phyloP scores from a whole-genome alignment of 2,329 filamentous ascomycete species.

The Microascus cirrosus region DNA sequence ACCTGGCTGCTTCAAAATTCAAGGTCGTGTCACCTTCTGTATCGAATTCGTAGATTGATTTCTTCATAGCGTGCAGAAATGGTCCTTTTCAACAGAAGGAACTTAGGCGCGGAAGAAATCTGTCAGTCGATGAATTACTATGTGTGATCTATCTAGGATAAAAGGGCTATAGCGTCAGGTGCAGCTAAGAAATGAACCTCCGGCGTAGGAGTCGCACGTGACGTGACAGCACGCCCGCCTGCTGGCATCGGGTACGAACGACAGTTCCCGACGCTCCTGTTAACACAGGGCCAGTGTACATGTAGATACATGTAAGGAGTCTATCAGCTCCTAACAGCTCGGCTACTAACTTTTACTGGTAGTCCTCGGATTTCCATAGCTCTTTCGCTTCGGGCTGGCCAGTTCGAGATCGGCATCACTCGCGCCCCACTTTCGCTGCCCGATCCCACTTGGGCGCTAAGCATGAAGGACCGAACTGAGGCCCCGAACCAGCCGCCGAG shows the following conservation, averaged over 20 bases:
- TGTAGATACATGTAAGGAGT: not conserved
- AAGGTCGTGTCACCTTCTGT: not conserved
- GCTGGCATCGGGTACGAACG: not conserved
- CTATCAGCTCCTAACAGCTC: not conserved
- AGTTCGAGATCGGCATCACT: not conserved
- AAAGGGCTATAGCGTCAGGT: too few relatives aligned
- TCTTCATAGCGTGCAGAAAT: not conserved
- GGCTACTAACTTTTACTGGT: not conserved
- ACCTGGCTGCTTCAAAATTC: not conserved
- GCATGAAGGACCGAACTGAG: too few relatives aligned
- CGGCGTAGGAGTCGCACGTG: too few relatives aligned
- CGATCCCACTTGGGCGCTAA: too few relatives aligned
- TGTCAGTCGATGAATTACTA: not conserved
- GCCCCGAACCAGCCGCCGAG: too few relatives aligned
- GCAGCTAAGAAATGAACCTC: too few relatives aligned
- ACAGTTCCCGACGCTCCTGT: not conserved
- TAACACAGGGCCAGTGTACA: not conserved
- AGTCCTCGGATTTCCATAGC: not conserved
- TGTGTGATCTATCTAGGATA: too few relatives aligned
- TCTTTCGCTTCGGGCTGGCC: not conserved
- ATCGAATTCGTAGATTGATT: not conserved
- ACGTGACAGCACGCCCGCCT: too few relatives aligned
- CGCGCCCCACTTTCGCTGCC: too few relatives aligned
- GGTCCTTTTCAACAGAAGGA: not conserved
- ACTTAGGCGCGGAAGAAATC: not conserved